Base-by-base conservation (phyloP, 2,329 filamentous ascomycete genomes). In the Aulographum hederae region DNA sequence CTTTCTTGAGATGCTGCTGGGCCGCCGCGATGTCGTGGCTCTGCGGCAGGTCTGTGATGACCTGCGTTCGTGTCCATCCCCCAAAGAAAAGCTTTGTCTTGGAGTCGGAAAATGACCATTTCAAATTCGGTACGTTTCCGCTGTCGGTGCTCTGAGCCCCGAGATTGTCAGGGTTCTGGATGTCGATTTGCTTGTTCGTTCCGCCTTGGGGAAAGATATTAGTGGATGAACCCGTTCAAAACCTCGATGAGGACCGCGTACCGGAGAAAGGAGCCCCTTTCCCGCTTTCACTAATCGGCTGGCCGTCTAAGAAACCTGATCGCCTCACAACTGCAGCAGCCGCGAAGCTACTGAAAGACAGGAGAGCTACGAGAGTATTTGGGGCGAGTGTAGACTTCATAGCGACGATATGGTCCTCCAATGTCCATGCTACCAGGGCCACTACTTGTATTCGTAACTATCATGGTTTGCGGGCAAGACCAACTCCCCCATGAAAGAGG, bases 31-130 rank as follows among this genome's bases (percentile, higher is more conserved):
- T 74, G 39, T 78, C 73, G 37, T 69, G 63, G 44, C 71, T 76
- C 11, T 62, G 54, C 0, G 74, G 73, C 5, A 78, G 49, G 44
- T 78, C 74, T n/a, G 67, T 65, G 30, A 75, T 61, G 33, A 76
- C 68, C 43, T 77, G 71, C 48, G 75, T 65, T 16, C 73, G 60
- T 1, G 69, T 64, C 72, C 72, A 78, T 2, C 74, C 73, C 2
- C 73, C 73, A 17, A 63, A 63, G 32, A 71, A 57, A 21, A 77
- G 57, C 16, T 60, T 61, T 1, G 69, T 73, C 51, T 69, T 72
- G 16, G 70, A 76, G 46, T 76, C 67, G 1, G 70, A 75, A 51
- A 78, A 78, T 32, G 68, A 67, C 73, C 73, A 53, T 46, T 77
- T 78, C 40, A 77, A 54, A 43, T 78, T 78, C 0, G 68, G 67